Percentiles rank a stretch among this genome's conserved stretches.
phyloP scores from a whole-genome alignment of 768 basidiomycete species.

The Pisolithus sp. region DNA sequence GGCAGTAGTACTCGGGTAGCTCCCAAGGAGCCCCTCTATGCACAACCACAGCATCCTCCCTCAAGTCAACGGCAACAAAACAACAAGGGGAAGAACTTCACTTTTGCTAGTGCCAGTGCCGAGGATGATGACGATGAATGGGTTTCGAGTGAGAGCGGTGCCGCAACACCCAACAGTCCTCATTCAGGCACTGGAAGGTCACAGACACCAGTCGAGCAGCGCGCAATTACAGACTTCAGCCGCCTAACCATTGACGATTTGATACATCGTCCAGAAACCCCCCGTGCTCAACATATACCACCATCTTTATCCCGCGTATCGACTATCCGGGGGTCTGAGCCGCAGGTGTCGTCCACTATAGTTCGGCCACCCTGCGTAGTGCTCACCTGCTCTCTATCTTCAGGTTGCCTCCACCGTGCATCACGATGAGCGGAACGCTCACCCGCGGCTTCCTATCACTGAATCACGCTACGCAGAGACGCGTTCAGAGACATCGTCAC shows the following conservation, averaged over 20 bases:
- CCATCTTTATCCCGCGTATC: conserved; percentile 29
- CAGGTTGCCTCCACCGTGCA: conserved; percentile 9
- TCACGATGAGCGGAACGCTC: conserved; percentile 8
- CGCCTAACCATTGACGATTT: conserved; percentile 12
- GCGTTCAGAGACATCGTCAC: conserved; percentile 36
- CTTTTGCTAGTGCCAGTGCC: conserved; percentile 44
- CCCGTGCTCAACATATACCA: conserved; percentile 19
- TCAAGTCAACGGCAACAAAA: conserved; percentile 25
- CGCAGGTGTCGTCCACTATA: conserved; percentile 8
- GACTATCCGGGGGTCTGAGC: conserved; percentile 25
- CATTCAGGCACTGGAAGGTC: conserved; percentile 37
- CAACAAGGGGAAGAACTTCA: conserved; percentile 45
- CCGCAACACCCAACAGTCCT: conserved; percentile 52
- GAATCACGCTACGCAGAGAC: conserved; percentile 22
- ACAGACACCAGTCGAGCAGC: conserved; percentile 26
- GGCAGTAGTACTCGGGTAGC: conserved; percentile 22
- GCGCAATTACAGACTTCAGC: conserved; percentile 8
- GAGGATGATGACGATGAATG: conserved; percentile 59
- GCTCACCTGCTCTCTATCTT: conserved; percentile 13
- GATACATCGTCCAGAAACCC: conserved; percentile 22
- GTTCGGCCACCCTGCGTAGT: conserved; percentile 3
- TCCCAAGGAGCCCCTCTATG: conserved; percentile 29
- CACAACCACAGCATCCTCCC: conserved; percentile 21
- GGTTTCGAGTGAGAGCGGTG: conserved; percentile 75
- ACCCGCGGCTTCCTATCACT: conserved; percentile 12